Percentiles rank a stretch among this genome's conserved stretches.
Evolutionary conservation across 1,139 yeast genomes (phyloP).

Genomic region (Zygosaccharomyces pseudobailii): DNA sequence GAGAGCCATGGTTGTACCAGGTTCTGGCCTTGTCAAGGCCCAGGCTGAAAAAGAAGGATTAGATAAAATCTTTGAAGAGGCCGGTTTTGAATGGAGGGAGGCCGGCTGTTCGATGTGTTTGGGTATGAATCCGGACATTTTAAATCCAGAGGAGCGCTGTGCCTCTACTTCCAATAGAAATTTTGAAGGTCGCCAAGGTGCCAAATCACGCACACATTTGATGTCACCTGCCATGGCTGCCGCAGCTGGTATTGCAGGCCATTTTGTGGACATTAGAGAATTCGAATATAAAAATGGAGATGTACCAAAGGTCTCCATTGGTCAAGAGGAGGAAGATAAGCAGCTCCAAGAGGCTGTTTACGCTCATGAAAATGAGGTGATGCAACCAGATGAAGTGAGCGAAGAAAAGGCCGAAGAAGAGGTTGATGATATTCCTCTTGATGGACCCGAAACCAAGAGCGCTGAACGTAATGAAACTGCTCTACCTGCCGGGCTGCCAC

Average conservation of each 20-base stretch:
- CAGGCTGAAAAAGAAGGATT: conserved; percentile 96
- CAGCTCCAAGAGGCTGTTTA: conserved; percentile 64
- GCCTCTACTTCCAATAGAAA: conserved; percentile 98
- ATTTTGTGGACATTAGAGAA: conserved; percentile 84
- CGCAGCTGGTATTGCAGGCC: conserved; percentile 93
- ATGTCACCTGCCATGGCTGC: conserved; percentile 99
- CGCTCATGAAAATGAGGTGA: conserved; percentile 61
- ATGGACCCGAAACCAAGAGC: conserved; percentile 15
- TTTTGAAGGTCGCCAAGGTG: conserved; percentile 99
- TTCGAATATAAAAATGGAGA: conserved; percentile 58
- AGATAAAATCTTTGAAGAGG: conserved; percentile 81
- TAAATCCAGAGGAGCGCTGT: conserved; percentile 92
- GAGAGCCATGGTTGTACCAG: conserved; percentile 90
- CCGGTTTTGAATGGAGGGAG: conserved; percentile 98
- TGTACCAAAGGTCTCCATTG: conserved; percentile 57
- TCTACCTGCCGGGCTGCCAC: conserved; percentile 59
- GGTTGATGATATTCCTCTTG: conserved; percentile 54
- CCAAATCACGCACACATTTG: conserved; percentile 89
- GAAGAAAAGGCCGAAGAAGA: conserved; percentile 40
- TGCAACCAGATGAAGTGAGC: conserved; percentile 37
- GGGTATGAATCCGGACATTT: conserved; percentile 98
- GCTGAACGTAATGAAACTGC: conserved; percentile 33
- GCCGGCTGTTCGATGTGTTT: conserved; percentile 99
- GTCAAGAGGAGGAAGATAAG: conserved; percentile 49
- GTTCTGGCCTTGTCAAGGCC: conserved; percentile 87